Conservation (phyloP, 2,329 filamentous ascomycete species). For the Rhytidhysteron rufulum region DNA sequence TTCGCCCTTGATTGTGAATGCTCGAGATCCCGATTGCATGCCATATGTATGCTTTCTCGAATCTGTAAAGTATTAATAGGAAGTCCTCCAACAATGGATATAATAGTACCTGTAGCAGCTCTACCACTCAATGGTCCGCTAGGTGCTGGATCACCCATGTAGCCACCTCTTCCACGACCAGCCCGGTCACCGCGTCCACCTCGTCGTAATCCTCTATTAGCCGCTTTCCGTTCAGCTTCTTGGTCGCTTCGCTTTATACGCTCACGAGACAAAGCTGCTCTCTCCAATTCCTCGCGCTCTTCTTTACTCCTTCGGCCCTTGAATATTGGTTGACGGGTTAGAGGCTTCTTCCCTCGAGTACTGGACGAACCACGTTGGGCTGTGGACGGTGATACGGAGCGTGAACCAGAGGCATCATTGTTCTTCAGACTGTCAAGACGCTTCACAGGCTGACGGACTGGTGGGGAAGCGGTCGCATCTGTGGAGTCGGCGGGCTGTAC, state of each 20-base stretch:
- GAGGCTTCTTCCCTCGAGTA: conserved; percentile 1
- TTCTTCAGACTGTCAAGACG: not conserved
- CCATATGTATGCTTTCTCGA: not conserved
- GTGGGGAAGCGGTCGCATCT: not conserved
- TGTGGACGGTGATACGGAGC: not conserved
- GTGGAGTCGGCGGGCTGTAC: not conserved
- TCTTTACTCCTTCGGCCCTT: conserved; percentile 43
- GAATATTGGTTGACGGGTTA: conserved; percentile 36
- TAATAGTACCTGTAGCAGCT: conserved; percentile 19
- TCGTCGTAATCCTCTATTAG: conserved; percentile 18
- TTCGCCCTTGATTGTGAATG: conserved; percentile 13
- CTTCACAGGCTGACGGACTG: not conserved
- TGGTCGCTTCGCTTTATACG: conserved; percentile 33
- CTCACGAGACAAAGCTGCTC: conserved; percentile 36
- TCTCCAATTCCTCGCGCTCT: conserved; percentile 40
- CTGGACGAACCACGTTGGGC: not conserved
- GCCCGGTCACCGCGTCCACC: conserved; percentile 19
- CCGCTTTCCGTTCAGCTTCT: conserved; percentile 23
- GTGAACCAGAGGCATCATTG: not conserved
- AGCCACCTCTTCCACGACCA: conserved; percentile 39
- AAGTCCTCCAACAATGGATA: not conserved
- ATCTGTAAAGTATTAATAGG: conserved; percentile 16
- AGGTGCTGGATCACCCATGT: conserved; percentile 33
- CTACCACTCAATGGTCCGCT: conserved; percentile 40
- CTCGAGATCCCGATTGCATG: conserved; percentile 10